Evolutionary conservation across 2,329 filamentous ascomycete species (phyloP), one percentile per base, ranked within the genome.

Genomic region (Cladophialophora carrionii): DNA sequence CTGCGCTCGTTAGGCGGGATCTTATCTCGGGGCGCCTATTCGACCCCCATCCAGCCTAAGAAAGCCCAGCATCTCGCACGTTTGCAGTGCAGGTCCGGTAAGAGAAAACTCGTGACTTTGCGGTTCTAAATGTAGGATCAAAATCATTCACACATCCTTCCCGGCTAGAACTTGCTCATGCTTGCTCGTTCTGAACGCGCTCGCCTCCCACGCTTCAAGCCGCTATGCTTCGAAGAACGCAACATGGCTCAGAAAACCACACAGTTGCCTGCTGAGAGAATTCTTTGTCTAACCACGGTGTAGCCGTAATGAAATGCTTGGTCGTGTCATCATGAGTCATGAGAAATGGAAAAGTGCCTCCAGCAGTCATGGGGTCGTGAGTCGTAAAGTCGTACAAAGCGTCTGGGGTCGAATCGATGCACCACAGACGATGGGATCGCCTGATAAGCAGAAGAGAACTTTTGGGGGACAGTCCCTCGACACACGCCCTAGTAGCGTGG

Each of bases 91-190:
- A 43, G 37, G 48, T 22, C n/a, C 24, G 20, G 48, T 22, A 14
- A n/a, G 12, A 17, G 24, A 20, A 29, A 22, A 34, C 24, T 49
- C 41, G 48, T 58, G 48, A 59, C 53, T 67, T 54, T 59, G 57
- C 26, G 34, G 26, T 37, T 59, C 61, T 62, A 57, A 31, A 55
- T 63, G 26, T 65, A 48, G 26, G 57, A 68, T 48, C 57, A 61
- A 66, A 64, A 53, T 63, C 56, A 46, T 64, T 68, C 65, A 67
- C 51, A 64, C 62, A 67, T 65, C 65, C 62, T 62, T 60, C 61
- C 62, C 49, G 43, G 34, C 62, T 37, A 26, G 37, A 60, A 43
- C 37, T 43, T 22, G 29, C n/a, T 49, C 52, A 29, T 43, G 34
- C 46, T 31, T 60, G 29, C 32, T 52, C 12, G 22, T 31, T 32